phyloP scores from a whole-genome alignment of 495 filamentous ascomycete genomes.

The Thermochaetoides thermophila region DNA sequence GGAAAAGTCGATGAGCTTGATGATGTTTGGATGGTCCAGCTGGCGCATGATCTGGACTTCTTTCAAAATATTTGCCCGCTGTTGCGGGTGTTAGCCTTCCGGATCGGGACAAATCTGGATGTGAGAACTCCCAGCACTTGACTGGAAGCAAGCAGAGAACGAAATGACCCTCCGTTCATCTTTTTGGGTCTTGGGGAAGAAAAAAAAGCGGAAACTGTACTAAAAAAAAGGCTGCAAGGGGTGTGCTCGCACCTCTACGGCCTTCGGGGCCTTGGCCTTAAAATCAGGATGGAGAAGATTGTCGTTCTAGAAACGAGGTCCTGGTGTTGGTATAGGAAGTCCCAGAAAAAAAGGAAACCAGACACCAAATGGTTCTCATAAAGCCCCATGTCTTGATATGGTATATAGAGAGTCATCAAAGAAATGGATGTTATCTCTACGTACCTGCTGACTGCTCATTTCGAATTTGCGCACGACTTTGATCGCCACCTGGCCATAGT shows the following conservation, averaged over 20 bases:
- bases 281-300: constrained; percentile 86
- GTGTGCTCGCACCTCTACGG: constrained; percentile 82
- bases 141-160: constrained; percentile 1
- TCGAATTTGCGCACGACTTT: constrained; percentile 98
- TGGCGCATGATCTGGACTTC: constrained; percentile 98
- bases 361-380: constrained; percentile 9
- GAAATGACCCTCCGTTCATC: neutral
- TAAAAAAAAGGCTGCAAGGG: constrained; percentile 13
- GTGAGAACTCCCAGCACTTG: constrained; percentile 7
- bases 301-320: constrained; percentile 47
- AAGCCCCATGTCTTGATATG: too few species aligned
- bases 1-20: constrained; percentile 82
- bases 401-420: too few species aligned
- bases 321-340: constrained; percentile 20
- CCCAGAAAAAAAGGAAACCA: constrained; percentile 17
- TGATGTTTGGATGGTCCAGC: constrained; percentile 87
- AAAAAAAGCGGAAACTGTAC: neutral
- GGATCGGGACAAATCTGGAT: neutral
- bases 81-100: constrained; percentile 7
- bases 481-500: constrained; percentile 76
- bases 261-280: constrained; percentile 74
- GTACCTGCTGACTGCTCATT: constrained; percentile 95
- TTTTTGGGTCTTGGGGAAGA: too few species aligned
- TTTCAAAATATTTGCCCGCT: constrained; percentile 95
- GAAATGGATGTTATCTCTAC: too few species aligned